These are phyloP conservation scores for Bruguiera gymnorhiza DNA, from an alignment of 345 rosid genomes.

Conservation along the genomic window DNA sequence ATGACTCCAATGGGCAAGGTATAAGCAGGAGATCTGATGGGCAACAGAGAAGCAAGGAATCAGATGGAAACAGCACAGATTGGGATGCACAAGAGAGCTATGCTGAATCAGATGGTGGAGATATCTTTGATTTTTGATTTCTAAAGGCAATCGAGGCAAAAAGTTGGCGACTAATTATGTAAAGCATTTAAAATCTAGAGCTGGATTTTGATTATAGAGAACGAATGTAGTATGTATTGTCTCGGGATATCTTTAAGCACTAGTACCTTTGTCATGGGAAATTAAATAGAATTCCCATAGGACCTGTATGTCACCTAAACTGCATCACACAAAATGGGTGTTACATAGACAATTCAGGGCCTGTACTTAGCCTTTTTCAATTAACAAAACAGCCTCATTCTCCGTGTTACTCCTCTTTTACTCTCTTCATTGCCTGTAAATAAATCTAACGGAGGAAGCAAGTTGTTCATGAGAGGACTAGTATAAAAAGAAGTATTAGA, in stretches of 20 bases:
- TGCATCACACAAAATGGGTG: conserved; percentile 11
- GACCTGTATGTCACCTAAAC: conserved; percentile 8
- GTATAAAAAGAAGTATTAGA: conserved; percentile 24
- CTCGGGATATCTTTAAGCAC: no score
- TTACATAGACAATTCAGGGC: neutral
- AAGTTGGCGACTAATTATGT: no score
- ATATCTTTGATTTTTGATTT: neutral
- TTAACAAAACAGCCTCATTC: conserved; percentile 11
- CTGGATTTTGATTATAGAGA: no score
- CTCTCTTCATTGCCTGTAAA: conserved; percentile 8
- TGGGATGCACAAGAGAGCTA: conserved; percentile 13
- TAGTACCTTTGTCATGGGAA: neutral
- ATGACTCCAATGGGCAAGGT: conserved; percentile 21
- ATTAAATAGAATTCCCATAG: neutral
- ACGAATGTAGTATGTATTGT: no score
- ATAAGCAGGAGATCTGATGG: neutral
- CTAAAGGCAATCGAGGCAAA: no score
- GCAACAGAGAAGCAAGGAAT: neutral
- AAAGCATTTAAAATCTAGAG: no score
- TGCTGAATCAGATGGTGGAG: neutral
- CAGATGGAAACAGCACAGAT: conserved; percentile 2
- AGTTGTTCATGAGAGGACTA: conserved; percentile 14
- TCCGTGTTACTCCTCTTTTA: conserved; percentile 9
- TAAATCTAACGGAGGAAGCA: conserved; percentile 15
- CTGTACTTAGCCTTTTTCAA: conserved; percentile 4